Percentiles rank a stretch among this genome's conserved stretches.
Evolutionary conservation across 164 flowering plant species (phyloP).

Genomic region (Aristolochia fimbriata): DNA sequence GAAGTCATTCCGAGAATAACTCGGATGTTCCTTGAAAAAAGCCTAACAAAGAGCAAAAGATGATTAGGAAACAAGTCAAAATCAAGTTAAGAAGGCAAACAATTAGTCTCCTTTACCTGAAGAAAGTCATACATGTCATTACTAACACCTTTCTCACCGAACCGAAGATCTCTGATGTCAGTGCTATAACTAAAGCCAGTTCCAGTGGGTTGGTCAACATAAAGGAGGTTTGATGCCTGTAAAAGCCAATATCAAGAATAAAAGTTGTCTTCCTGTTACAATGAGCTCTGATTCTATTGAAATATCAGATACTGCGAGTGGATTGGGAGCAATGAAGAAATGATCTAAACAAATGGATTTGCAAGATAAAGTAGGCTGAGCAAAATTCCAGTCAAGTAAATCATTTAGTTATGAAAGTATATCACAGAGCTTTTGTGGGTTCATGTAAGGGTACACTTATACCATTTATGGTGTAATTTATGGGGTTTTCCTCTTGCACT

Average conservation of each 20-base stretch:
- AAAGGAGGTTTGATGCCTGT: constrained; percentile 33
- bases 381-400: too few species aligned
- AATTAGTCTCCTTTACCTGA: constrained; percentile 15
- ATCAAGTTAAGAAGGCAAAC: background rate
- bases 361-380: too few species aligned
- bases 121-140: constrained; percentile 33
- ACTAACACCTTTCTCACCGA: constrained; percentile 25
- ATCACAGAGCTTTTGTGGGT: too few species aligned
- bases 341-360: too few species aligned
- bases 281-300: too few species aligned
- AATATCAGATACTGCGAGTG: too few species aligned
- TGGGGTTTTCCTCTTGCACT: too few species aligned
- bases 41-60: constrained; percentile 25
- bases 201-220: constrained; percentile 37
- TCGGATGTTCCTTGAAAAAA: constrained; percentile 64
- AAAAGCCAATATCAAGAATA: background rate
- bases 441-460: too few species aligned
- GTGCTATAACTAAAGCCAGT: constrained; percentile 38
- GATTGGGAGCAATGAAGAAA: too few species aligned
- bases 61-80: background rate
- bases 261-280: too few species aligned
- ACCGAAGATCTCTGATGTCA: constrained; percentile 23
- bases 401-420: too few species aligned
- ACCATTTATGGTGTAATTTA: too few species aligned
- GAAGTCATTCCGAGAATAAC: constrained; percentile 47